Evolutionary conservation across 352 stramenopile species (phyloP).

Genomic region (Plasmopara muralis): DNA sequence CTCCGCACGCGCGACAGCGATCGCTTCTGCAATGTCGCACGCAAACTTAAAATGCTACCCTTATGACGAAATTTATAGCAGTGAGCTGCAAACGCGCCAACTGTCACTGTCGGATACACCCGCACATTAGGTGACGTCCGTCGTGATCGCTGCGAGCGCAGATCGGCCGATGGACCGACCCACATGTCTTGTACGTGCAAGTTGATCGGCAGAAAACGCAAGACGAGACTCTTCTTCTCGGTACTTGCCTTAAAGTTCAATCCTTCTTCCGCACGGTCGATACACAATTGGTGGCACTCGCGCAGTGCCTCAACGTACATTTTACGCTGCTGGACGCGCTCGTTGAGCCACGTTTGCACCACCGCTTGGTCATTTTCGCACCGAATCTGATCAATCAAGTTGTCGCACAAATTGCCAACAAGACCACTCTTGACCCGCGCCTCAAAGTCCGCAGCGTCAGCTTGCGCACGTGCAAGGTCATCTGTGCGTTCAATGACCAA

Average conservation of each 20-base stretch:
- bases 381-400: constrained; percentile 83
- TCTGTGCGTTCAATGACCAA: constrained; percentile 44
- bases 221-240: constrained; percentile 67
- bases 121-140: constrained; percentile 56
- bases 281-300: constrained; percentile 64
- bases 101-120: constrained; percentile 63
- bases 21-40: constrained; percentile 48
- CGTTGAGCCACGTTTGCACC: constrained; percentile 65
- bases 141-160: constrained; percentile 58
- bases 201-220: constrained; percentile 79
- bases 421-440: constrained; percentile 60
- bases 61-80: constrained; percentile 80
- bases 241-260: constrained; percentile 80
- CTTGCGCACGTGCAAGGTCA: constrained; percentile 46
- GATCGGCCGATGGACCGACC: constrained; percentile 57
- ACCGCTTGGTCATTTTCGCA: constrained; percentile 69
- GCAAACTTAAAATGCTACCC: constrained; percentile 61
- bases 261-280: constrained; percentile 57
- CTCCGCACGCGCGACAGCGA: constrained; percentile 45
- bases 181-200: constrained; percentile 83
- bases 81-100: constrained; percentile 74
- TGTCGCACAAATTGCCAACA: constrained; percentile 61
- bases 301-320: constrained; percentile 63
- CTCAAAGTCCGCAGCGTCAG: constrained; percentile 50
- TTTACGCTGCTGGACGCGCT: constrained; percentile 55